Conservation (phyloP, 2,329 filamentous ascomycete species). For the Talaromyces sp. region DNA sequence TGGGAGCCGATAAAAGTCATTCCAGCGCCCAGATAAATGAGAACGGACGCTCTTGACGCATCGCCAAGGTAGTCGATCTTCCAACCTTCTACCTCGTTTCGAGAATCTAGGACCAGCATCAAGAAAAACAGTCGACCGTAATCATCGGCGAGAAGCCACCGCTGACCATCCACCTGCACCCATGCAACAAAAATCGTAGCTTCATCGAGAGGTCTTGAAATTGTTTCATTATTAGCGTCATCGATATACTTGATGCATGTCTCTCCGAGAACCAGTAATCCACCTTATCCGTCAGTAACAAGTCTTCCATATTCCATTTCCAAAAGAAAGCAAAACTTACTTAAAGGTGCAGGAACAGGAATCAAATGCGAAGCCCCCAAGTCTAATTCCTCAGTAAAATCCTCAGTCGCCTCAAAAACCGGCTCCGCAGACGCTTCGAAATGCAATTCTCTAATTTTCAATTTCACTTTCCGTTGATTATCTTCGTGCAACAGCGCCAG, state of each 20-base stretch:
- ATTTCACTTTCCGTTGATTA: conserved; percentile 50
- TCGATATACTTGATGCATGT: conserved; percentile 82
- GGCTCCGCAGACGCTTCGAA: conserved; percentile 48
- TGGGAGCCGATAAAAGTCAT: conserved; percentile 85
- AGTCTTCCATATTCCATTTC: not conserved
- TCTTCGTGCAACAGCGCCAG: conserved; percentile 63
- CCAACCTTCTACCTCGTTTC: conserved; percentile 66
- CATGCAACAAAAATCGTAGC: conserved; percentile 87
- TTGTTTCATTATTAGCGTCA: conserved; percentile 62
- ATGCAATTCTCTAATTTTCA: conserved; percentile 53
- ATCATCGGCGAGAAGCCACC: conserved; percentile 87
- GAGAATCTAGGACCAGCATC: conserved; percentile 63
- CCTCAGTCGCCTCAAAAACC: conserved; percentile 50
- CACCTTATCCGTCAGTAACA: conserved; percentile 46
- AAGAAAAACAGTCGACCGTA: conserved; percentile 83
- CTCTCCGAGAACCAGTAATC: conserved; percentile 70
- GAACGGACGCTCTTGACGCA: conserved; percentile 68
- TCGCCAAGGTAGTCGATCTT: conserved; percentile 61
- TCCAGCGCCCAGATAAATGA: conserved; percentile 66
- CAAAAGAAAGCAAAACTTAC: conserved; percentile 24
- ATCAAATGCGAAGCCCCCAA: conserved; percentile 58
- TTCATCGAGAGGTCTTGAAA: conserved; percentile 62
- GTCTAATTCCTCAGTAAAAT: conserved; percentile 52
- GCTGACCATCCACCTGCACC: conserved; percentile 73
- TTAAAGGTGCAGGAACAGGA: conserved; percentile 54